Base-by-base conservation (phyloP, 2,329 filamentous ascomycete genomes). In the Ascochyta koolunga region DNA sequence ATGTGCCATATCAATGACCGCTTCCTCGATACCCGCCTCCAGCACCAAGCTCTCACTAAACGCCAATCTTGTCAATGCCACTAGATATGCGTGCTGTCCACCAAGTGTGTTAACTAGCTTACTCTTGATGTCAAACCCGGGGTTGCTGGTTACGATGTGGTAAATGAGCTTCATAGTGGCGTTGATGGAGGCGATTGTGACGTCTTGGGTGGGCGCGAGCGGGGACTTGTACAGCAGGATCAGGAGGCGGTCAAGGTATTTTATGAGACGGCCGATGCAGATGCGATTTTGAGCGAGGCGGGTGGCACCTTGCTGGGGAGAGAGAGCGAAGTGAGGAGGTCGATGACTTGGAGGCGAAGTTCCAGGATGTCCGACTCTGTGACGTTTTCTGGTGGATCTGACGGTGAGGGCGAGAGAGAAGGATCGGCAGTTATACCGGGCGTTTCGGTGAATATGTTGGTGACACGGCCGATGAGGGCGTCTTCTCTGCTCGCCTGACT, bases 11-110 rank as follows among this genome's bases (percentile, higher is more conserved):
- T 93, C 90, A 1, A 89, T 85, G 1, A 91, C 90, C 59, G 91
- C 90, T 24, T 88, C 84, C 31, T 89, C 88, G 47, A 96, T 88
- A 0, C 88, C 88, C 1, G 81, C 80, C 74, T 97, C 92, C 24
- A 96, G 81, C 10, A 95, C 83, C 8, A 90, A 74, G 25, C 91
- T 89, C 57, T 96, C 91, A 5, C 86, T 88, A 71, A 96, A 97
- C 0, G 90, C 91, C n/a, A 98, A 77, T 36, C 93, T 79, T 0
- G 91, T 92, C 38, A 99, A 78, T 2, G 86, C 86, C 9, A 97
- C 84, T 1, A 96, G 79, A 66, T 96, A 93, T 46, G 92, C 91
- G 67, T 96, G 91, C 45, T 86, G 84, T 0, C 88, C 90, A 3
- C 91, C 90, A 5, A 85, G 82, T 0, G 90, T 84, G 8, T 83